Conservation (phyloP, 2,329 filamentous ascomycete genomes). For the Claviceps sorghi region DNA sequence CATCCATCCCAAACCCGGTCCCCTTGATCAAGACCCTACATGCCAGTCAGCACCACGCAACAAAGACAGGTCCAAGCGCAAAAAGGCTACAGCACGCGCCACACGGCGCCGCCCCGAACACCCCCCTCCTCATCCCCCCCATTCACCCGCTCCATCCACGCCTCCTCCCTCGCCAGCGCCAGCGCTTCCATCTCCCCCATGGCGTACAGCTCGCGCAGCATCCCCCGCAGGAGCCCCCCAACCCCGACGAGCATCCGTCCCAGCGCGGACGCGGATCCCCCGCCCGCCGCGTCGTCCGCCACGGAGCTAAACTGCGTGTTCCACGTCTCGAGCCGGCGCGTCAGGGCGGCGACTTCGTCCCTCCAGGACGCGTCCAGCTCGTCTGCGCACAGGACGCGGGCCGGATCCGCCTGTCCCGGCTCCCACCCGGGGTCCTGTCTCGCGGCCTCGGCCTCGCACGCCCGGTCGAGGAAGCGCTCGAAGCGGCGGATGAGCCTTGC, state of each 20-base stretch:
- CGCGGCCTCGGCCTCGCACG: constrained; percentile 31
- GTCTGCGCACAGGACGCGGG: constrained; percentile 38
- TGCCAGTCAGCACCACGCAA: too few relatives aligned
- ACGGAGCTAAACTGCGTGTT: constrained; percentile 32
- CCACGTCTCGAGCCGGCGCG: constrained; percentile 41
- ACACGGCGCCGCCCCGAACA: constrained; percentile 31
- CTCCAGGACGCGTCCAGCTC: constrained; percentile 44
- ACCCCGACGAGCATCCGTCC: constrained; percentile 33
- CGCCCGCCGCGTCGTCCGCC: constrained; percentile 12
- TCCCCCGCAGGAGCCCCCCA: constrained; percentile 35
- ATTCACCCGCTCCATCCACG: constrained; percentile 44
- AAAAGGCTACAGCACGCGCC: constrained; percentile 27
- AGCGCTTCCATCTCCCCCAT: constrained; percentile 50
- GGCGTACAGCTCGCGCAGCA: constrained; percentile 45
- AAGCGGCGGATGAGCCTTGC: constrained; percentile 40
- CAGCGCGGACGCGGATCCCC: constrained; percentile 22
- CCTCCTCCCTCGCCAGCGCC: constrained; percentile 38
- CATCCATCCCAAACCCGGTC: too few relatives aligned
- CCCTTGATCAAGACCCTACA: too few relatives aligned
- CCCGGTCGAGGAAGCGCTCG: constrained; percentile 41
- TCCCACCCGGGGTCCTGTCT: too few relatives aligned
- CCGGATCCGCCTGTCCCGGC: too few relatives aligned
- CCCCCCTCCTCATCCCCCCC: constrained; percentile 24
- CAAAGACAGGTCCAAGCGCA: too few relatives aligned
- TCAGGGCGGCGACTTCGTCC: constrained; percentile 38